Base-by-base conservation (phyloP, 2,329 filamentous ascomycete genomes). In the Paecilomyces sp. region DNA sequence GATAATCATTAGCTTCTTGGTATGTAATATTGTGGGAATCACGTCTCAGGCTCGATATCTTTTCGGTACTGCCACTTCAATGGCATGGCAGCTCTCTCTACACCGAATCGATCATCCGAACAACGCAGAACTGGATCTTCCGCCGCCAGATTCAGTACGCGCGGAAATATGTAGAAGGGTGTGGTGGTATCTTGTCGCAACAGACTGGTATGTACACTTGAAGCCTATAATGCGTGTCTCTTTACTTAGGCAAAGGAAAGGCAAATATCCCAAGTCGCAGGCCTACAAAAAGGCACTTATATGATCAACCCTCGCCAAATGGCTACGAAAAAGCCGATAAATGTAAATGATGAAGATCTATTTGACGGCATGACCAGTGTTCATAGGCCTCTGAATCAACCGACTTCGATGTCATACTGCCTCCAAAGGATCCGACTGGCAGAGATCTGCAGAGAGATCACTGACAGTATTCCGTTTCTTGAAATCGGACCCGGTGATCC, bases 111-210 rank as follows among this genome's bases (percentile, higher is more conserved):
- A 33, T 33, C 31, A 33, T 33, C 31, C 31, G 9, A 33, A 33
- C 11, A 33, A 33, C 9, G 31, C 31, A 33, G 52, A 62, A 7
- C 28, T 64, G 2, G 58, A 65, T 47, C 36, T 62, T 8, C 58
- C 67, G 61, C 47, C 65, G 55, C 58, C 66, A 15, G 61, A 70
- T 33, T 64, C 68, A 15, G 61, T 73, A 6, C 63, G 65, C n/a
- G 63, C 70, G 7, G 76, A 78, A 55, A 68, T 73, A 2, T 69
- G 70, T 28, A 62, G 76, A 33, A 70, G 76, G n/a, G 63, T 76
- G 2, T 77, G 74, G 76, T 77, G 75, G 75, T 75, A 78, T 64
- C 60, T 77, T 7, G 69, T 66, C 24, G 64, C 69, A 9, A 70
- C 69, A 41, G 75, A 77, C 57, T 77, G 74, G 74, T 72, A 64